These are phyloP conservation scores for Pichia exigua DNA, from an alignment of 805 yeast species.

Conservation along the genomic window DNA sequence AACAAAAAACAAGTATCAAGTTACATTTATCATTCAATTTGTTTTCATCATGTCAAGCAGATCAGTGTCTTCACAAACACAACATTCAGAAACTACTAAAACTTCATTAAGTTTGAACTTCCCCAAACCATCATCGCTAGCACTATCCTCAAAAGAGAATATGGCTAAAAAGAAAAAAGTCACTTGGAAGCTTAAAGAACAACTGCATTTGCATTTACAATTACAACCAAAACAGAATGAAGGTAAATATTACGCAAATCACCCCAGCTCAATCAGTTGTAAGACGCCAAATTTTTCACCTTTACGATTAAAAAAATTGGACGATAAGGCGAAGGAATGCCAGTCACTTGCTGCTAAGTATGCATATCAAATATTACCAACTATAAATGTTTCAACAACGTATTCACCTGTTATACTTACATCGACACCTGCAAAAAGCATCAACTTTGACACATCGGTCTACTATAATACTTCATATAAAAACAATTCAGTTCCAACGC, in stretches of 20 bases:
- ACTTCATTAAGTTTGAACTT: not conserved
- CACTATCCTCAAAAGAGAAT: not conserved
- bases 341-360: slow-evolving; percentile 1
- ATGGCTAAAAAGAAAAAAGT: slow-evolving; percentile 3
- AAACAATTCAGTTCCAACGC: not conserved
- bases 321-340: not conserved
- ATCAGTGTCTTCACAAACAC: not conserved
- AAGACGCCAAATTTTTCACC: slow-evolving; percentile 5
- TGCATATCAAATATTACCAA: slow-evolving; percentile 1
- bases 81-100: not conserved
- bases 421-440: not conserved
- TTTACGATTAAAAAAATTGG: not conserved
- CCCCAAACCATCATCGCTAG: not conserved
- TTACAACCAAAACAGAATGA: not conserved
- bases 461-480: not conserved
- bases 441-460: not conserved
- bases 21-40: not conserved
- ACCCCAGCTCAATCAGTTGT: not conserved
- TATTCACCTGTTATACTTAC: slow-evolving; percentile 1
- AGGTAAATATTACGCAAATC: not conserved
- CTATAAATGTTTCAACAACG: not conserved
- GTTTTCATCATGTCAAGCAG: not conserved
- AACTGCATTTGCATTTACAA: slow-evolving; percentile 1
- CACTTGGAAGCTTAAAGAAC: slow-evolving; percentile 3
- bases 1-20: too few relatives aligned